Conservation (phyloP, 2,329 filamentous ascomycete species). For the Fusarium coicis region DNA sequence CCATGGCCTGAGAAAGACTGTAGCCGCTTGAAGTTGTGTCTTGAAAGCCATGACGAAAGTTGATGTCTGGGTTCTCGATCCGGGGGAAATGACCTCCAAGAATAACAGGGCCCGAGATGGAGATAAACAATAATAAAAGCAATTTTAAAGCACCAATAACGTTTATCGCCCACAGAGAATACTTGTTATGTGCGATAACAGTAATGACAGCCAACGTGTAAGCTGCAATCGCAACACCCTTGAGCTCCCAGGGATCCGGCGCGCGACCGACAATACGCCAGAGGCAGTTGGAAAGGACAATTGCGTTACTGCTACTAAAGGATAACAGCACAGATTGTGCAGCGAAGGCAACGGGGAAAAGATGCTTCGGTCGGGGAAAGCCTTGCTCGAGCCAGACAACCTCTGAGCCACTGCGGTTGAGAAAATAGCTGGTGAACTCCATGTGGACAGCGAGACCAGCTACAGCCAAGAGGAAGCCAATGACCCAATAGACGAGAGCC, state of each 20-base stretch:
- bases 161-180: slow-evolving; percentile 66
- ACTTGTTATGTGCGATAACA: slow-evolving; percentile 66
- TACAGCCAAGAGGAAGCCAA: slow-evolving; percentile 68
- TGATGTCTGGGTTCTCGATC: slow-evolving; percentile 47
- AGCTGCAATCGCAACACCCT: slow-evolving; percentile 72
- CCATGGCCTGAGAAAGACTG: slow-evolving; percentile 58
- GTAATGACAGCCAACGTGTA: slow-evolving; percentile 69
- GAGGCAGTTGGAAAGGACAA: slow-evolving; percentile 70
- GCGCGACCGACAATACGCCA: slow-evolving; percentile 64
- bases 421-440: slow-evolving; percentile 73
- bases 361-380: slow-evolving; percentile 70
- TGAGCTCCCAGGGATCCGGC: slow-evolving; percentile 70
- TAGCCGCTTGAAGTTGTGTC: slow-evolving; percentile 51
- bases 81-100: slow-evolving; percentile 53
- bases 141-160: slow-evolving; percentile 68
- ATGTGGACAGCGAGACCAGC: slow-evolving; percentile 69
- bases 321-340: slow-evolving; percentile 71
- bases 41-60: slow-evolving; percentile 51
- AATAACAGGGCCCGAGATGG: slow-evolving; percentile 70
- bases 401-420: slow-evolving; percentile 72
- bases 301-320: slow-evolving; percentile 72
- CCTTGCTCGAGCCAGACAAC: slow-evolving; percentile 77
- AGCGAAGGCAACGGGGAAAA: slow-evolving; percentile 73
- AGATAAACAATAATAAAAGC: slow-evolving; percentile 68
- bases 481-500: slow-evolving; percentile 70